Evolutionary conservation across 495 filamentous ascomycete species (phyloP), one percentile per base, ranked within the genome.

Genomic region (Xanthoparmelia taractica): DNA sequence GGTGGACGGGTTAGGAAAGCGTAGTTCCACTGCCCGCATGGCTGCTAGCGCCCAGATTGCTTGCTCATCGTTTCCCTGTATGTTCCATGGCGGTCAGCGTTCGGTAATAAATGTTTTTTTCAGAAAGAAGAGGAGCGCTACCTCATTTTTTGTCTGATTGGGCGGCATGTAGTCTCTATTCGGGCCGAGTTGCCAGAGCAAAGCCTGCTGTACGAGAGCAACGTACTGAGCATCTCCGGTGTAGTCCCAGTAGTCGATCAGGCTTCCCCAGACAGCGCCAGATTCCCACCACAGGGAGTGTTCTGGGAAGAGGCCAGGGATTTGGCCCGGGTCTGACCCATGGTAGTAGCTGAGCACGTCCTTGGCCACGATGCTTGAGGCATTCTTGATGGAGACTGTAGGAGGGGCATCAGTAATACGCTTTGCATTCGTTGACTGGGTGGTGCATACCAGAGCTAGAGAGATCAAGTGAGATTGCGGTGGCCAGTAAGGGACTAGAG

Each of bases 21-120:
- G 84, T 56, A 86, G 74, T 70, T 95, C 90, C 18, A 86, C 84
- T 0, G 89, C 90, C 10, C 87, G 78, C 61, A 95, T 83, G 58
- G 87, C 82, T 31, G 86, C 78, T 38, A 93, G 78, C 4, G 79
- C 86, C 91, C 91, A 96, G 70, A 92, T 92, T 20, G 86, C 86
- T 72, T 92, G 89, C 67, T 90, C 87, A 65, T 64, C 79, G 74
- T 55, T 77, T 73, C 4, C 43, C 77, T 74, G 27, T 62, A 73
- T 63, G 80, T 31, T 4, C 0, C 74, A 11, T 67, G 38, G 2
- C 73, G 70, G 11, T 60, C 56, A 58, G 56, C 34, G 0, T n/a
- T 23, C 38, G 11, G 1, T 18, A 48, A 0, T 11, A 27, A 8
- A 38, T 29, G 56, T 6, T 5, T 25, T 38, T 38, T 18, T 27